Evolutionary conservation across 2,329 filamentous ascomycete species (phyloP), one percentile per base, ranked within the genome.

Genomic region (Pezicula neosporulosa): DNA sequence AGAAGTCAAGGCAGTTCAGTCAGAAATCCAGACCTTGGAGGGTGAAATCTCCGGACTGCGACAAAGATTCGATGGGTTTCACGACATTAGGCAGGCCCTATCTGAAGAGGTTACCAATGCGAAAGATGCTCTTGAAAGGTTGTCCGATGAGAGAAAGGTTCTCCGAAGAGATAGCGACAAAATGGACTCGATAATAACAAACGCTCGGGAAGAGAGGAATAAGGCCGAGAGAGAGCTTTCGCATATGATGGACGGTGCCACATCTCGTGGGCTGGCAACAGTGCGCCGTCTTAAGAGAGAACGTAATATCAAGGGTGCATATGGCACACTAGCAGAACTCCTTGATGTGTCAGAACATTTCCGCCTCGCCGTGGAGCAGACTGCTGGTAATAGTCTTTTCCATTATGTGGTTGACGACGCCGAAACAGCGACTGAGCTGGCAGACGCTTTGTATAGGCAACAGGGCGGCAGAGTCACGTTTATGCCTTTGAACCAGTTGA

Each of bases 341-440:
- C 83, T 97, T 61, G 83, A 91, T 49, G 90, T 96, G 45, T 83
- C 78, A 52, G 90, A 96, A 48, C 81, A 83, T 48, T 97, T 96
- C 70, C 85, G 91, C 54, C 84, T 92, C 10, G 90, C 94, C 2
- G 87, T 95, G 9, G 94, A 99, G 70, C 90, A 96, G 61, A 94
- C 92, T 47, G 94, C 93, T 2, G 94, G 94, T 16, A 86, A 86
- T 56, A 96, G 90, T 66, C 77, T 99, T 8, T 99, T 99, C 72
- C 90, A 99, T 70, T 96, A 96, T 59, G 85, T 99, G 10, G 93
- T 97, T 41, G 93, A 99, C 67, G 93, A 87, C 46, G 90, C 95
- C 54, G 83, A 88, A 38, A 97, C 92, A 0, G 91, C 92, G 1
- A 90, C 89, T 1, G 82, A 83, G 59, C 81, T 97, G 33, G 83